Base-by-base conservation (phyloP, 495 filamentous ascomycete species). In the Penicillium bovifimosum region DNA sequence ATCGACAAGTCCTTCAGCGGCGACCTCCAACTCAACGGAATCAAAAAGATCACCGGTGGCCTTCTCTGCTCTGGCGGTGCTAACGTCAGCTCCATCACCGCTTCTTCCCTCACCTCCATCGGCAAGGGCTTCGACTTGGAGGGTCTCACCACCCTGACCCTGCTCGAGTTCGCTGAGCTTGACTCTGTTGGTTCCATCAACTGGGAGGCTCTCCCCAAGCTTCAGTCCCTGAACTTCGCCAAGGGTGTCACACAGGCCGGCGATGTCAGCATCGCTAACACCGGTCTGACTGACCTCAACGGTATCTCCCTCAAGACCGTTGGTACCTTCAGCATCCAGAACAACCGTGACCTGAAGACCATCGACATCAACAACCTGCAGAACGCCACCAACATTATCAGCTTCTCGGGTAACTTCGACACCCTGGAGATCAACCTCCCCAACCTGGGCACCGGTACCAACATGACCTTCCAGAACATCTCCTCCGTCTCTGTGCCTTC, bases 401-500 rank as follows among this genome's bases (percentile, higher is more conserved):
- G 80, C 72, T 79, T 96, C 59, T 79, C 76, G 48, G 71, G 65
- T 54, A 80, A 80, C 66, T 64, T 61, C 59, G 70, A 80, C 44
- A 54, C 69, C 11, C 69, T 96, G 18, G 75, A 71, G 53, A 77
- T 97, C 54, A 77, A 83, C 41, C 84, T 97, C 69, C 86, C 91
- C 56, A 81, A 90, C 74, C 81, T 99, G 27, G 71, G 74, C 52
- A 84, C 78, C 72, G 90, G 85, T 48, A 79, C 73, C 66, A 90
- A 96, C 79, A 83, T 96, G 78, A 91, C 89, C 47, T 84, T 96
- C 74, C 80, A 85, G 68, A 92, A 96, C 75, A 85, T 88, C 73
- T 84, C 83, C 56, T 75, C 69, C 38, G 75, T 96, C 67, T 76
- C 69, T 16, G 71, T 92, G 31, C 93, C 93, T 13, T 85, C 87